phyloP scores from a whole-genome alignment of 2,329 filamentous ascomycete species.

The Nakataea oryzae region DNA sequence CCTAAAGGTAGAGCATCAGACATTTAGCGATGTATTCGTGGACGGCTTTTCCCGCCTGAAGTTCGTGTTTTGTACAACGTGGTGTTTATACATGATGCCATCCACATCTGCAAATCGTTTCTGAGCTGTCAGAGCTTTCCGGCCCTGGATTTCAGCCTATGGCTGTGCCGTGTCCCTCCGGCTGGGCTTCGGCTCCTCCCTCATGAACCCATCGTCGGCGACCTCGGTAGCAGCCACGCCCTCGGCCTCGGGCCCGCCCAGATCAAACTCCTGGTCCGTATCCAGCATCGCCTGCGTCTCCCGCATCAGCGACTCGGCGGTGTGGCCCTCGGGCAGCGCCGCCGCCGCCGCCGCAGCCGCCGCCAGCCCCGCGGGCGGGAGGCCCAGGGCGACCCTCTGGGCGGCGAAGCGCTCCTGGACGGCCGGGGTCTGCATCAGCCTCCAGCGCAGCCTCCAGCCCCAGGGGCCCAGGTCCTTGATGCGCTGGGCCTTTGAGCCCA shows the following conservation, averaged over 20 bases:
- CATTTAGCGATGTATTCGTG: no score
- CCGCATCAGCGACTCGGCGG: slow-evolving; percentile 20
- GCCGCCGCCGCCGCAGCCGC: slow-evolving; percentile 21
- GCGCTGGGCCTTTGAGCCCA: slow-evolving; percentile 66
- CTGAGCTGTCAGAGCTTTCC: not conserved
- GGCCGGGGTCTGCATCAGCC: slow-evolving; percentile 66
- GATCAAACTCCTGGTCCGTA: slow-evolving; percentile 32
- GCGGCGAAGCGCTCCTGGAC: slow-evolving; percentile 56
- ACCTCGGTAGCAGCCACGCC: not conserved
- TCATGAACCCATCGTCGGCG: slow-evolving; percentile 15
- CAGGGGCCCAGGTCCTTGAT: slow-evolving; percentile 80
- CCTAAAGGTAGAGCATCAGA: not conserved
- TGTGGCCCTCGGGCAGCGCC: slow-evolving; percentile 11
- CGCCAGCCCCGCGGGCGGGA: slow-evolving; percentile 36
- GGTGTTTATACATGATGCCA: not conserved
- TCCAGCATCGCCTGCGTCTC: slow-evolving; percentile 27
- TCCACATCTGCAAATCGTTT: not conserved
- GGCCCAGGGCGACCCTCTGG: slow-evolving; percentile 55
- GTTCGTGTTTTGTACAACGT: not conserved
- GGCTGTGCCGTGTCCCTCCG: not conserved
- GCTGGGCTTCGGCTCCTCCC: slow-evolving; percentile 10
- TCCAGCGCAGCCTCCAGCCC: slow-evolving; percentile 85
- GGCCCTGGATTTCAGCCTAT: not conserved
- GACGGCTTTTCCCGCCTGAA: no score
- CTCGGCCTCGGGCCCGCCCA: slow-evolving; percentile 21